Percentiles rank a stretch among this genome's conserved stretches.
phyloP scores from a whole-genome alignment of 495 filamentous ascomycete species.

The Daldinia bambusicola region DNA sequence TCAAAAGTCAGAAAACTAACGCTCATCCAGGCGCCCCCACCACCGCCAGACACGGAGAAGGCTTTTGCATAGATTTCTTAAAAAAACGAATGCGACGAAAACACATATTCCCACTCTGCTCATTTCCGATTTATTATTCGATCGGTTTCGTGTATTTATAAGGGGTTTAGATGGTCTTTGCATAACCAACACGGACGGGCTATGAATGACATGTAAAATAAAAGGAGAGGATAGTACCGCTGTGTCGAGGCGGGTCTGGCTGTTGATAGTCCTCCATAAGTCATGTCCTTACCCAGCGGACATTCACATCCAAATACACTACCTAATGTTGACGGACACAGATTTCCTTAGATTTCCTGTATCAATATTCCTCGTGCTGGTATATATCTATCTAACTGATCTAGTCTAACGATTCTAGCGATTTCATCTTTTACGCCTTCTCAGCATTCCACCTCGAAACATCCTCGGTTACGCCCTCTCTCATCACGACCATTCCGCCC shows the following conservation, averaged over 20 bases:
- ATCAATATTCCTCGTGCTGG: conserved; percentile 1
- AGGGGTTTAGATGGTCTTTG: conserved; percentile 32
- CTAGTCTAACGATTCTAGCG: conserved; percentile 24
- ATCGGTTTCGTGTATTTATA: conserved; percentile 51
- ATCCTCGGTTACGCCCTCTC: conserved; percentile 29
- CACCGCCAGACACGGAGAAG: conserved; percentile 51
- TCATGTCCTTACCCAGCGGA: conserved; percentile 4
- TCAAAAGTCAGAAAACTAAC: conserved; percentile 4
- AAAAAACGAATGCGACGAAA: conserved; percentile 34
- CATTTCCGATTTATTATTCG: conserved; percentile 45
- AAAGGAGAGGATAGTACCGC: conserved; percentile 20
- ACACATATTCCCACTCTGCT: conserved; percentile 51
- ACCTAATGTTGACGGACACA: conserved; percentile 29
- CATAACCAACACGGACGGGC: conserved; percentile 39
- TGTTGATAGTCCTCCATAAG: conserved; percentile 10
- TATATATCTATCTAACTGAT: conserved; percentile 25
- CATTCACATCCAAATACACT: conserved; percentile 26
- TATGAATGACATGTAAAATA: conserved; percentile 45
- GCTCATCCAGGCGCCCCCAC: conserved; percentile 48
- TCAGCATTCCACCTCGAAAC: conserved; percentile 32
- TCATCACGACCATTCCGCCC: background rate
- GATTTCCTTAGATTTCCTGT: background rate
- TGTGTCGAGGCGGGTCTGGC: conserved; percentile 4
- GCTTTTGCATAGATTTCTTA: conserved; percentile 49
- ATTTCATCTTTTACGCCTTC: conserved; percentile 4